These are phyloP conservation scores for Alternaria solani DNA, from an alignment of 2,329 filamentous ascomycete species.

Conservation along the genomic window DNA sequence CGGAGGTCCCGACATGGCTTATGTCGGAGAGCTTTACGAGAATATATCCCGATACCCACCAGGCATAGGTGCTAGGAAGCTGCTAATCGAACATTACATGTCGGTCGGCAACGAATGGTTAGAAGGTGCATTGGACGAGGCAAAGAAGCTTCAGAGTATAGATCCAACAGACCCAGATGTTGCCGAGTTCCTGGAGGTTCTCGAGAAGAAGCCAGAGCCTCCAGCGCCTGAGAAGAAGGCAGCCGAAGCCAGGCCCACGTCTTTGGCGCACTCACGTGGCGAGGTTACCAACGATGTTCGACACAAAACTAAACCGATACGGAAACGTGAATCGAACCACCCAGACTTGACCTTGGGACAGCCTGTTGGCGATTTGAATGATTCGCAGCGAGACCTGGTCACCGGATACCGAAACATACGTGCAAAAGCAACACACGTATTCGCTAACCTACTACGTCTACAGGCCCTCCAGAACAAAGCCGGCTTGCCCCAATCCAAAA, in stretches of 20 bases:
- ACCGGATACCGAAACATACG: conserved; percentile 37
- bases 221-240: conserved; percentile 18
- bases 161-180: conserved; percentile 38
- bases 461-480: conserved; percentile 38
- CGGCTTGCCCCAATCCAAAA: conserved; percentile 26
- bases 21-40: conserved; percentile 44
- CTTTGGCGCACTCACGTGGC: conserved; percentile 8
- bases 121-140: conserved; percentile 43
- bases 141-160: conserved; percentile 35
- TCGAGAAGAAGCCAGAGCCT: conserved; percentile 36
- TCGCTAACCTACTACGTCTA: conserved; percentile 37
- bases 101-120: conserved; percentile 38
- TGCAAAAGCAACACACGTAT: conserved; percentile 29
- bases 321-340: neutral
- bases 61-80: conserved; percentile 38
- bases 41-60: conserved; percentile 41
- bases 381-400: conserved; percentile 32
- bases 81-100: conserved; percentile 46
- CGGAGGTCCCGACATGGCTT: conserved; percentile 42
- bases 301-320: conserved; percentile 15
- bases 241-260: neutral
- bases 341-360: neutral
- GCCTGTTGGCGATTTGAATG: conserved; percentile 30
- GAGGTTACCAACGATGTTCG: conserved; percentile 21
- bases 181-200: conserved; percentile 23